A percentile compares a stretch with the other conserved stretches of the same genome.
phyloP scores from a whole-genome alignment of 768 basidiomycete species.

The Russula brevipes region DNA sequence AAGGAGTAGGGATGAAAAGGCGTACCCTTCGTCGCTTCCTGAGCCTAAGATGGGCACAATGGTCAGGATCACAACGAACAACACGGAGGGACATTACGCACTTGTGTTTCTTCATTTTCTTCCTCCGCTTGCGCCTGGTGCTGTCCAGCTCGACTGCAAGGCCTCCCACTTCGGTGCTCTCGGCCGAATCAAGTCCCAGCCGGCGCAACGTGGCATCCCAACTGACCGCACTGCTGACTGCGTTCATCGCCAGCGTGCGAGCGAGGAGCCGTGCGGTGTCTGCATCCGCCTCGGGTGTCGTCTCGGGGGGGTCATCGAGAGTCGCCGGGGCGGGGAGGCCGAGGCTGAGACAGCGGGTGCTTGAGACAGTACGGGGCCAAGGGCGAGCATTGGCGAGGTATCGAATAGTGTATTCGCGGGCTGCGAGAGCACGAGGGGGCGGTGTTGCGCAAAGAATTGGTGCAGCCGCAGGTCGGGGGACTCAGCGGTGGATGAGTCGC shows the following conservation, averaged over 20 bases:
- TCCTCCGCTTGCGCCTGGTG: conserved; percentile 75
- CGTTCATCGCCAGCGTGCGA: conserved; percentile 62
- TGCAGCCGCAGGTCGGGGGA: conserved; percentile 73
- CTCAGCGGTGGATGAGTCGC: conserved; percentile 52
- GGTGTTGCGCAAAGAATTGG: conserved; percentile 79
- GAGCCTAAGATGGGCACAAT: conserved; percentile 44
- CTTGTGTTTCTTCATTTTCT: conserved; percentile 99
- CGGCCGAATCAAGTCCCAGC: conserved; percentile 56
- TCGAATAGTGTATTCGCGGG: conserved; percentile 55
- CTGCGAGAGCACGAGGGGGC: conserved; percentile 65
- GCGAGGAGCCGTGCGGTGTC: conserved; percentile 78
- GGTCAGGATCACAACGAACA: conserved; percentile 8
- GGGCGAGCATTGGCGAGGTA: conserved; percentile 10
- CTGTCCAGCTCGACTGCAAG: conserved; percentile 71
- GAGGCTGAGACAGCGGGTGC: conserved; percentile 21
- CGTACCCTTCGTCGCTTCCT: conserved; percentile 87
- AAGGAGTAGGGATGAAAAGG: conserved; percentile 5
- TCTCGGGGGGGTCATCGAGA: conserved; percentile 44
- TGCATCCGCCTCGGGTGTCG: conserved; percentile 65
- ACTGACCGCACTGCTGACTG: conserved; percentile 52
- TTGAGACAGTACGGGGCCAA: background rate
- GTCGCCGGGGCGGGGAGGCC: conserved; percentile 23
- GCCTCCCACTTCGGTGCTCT: conserved; percentile 52
- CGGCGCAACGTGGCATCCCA: conserved; percentile 67
- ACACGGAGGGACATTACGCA: conserved; percentile 38